Conservation (phyloP, 2,329 filamentous ascomycete species). For the Huntiella savannae region DNA sequence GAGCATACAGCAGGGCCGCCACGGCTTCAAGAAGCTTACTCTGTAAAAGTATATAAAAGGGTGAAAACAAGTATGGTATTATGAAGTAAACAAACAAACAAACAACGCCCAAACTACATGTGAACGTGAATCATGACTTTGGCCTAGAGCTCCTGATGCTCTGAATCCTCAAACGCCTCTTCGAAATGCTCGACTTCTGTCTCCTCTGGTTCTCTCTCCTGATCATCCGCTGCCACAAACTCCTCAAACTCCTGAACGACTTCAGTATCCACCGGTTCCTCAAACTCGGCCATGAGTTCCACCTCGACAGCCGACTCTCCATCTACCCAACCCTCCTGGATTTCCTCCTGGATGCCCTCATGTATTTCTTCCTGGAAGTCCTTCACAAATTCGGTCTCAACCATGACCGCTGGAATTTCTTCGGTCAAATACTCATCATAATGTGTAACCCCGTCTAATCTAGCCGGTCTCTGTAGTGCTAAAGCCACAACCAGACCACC, state of each 20-base stretch:
- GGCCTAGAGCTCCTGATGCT: neutral
- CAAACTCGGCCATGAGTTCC: neutral
- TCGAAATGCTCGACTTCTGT: neutral
- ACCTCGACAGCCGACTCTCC: neutral
- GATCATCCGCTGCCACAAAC: no score
- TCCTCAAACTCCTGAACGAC: neutral
- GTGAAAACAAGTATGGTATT: conserved; percentile 1
- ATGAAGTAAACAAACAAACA: neutral
- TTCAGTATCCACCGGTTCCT: neutral
- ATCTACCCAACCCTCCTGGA: neutral
- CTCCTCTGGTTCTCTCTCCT: neutral
- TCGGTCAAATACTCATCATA: neutral
- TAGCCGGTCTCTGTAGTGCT: conserved; percentile 20
- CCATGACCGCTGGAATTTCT: neutral
- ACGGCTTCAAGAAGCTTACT: conserved; percentile 14
- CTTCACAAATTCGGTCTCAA: neutral
- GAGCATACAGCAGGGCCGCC: conserved; percentile 55
- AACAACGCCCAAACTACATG: neutral
- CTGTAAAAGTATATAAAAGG: conserved; percentile 7
- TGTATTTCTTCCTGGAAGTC: neutral
- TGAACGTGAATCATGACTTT: no score
- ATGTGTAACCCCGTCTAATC: conserved; percentile 13
- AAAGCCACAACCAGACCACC: conserved; percentile 34
- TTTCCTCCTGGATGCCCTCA: no score
- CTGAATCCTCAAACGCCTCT: neutral